Base-by-base conservation (phyloP, 73 alveolate species). In the Symbiodinium pilosum region DNA sequence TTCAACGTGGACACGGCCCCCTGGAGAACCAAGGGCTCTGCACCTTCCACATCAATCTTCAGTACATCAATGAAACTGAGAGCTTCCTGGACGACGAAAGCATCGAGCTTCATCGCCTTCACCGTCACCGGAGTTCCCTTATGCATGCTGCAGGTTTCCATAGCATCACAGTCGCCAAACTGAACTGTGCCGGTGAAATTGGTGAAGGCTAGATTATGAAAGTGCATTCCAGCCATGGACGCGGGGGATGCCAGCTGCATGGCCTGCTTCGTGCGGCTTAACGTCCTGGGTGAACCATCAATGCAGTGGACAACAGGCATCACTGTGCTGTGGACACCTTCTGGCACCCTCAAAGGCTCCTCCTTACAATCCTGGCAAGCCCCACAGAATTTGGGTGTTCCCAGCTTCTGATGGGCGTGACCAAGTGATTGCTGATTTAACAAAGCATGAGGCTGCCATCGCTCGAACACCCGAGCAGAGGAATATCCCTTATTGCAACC, bases 1-100 rank as follows among this genome's bases (percentile, higher is more conserved):
- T 54, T 54, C 71, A 54, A 54, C n/a, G 71, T 14, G 71, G 71
- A 4, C 71, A 54, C 26, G 28, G 71, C 71, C 71, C 71, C 71
- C n/a, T 54, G 71, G 71, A 54, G 71, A 54, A 54, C 71, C n/a
- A 54, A 54, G n/a, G 71, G 71, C 71, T 54, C 71, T 54, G 71
- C 71, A 54, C 71, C 71, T 54, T 54, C 71, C 71, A 54, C 71
- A 54, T 54, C 71, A 54, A 54, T 54, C 71, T 54, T 54, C 71
- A 54, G n/a, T 54, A 54, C n/a, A 14, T 54, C 71, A 54, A 54
- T 54, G n/a, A 54, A 54, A 8, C n/a, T 6, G 0, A 54, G 71
- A 0, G 71, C 71, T 14, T 54, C 71, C 71, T 54, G 71, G 71
- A 14, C 71, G 28, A 54, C 71, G 34, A 54, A 54, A 4, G 71